phyloP scores from a whole-genome alignment of 805 yeast species.

The Isabelozyma gotoi region DNA sequence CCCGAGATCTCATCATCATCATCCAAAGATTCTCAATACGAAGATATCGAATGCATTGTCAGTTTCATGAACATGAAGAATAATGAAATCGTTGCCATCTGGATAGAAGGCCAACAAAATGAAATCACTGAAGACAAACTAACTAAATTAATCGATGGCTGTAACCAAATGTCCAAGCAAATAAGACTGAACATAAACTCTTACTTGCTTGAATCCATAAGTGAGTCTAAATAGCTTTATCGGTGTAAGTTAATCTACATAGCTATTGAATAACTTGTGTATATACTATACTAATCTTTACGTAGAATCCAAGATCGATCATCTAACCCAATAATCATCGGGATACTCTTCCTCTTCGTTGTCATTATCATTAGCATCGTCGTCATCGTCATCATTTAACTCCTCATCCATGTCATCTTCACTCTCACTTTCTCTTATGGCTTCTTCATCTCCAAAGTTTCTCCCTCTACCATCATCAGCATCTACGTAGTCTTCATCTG shows the following conservation, averaged over 20 bases:
- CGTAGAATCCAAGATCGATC: background rate
- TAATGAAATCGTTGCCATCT: conserved; percentile 59
- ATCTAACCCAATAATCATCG: conserved; percentile 10
- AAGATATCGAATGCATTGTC: conserved; percentile 32
- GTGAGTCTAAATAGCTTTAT: background rate
- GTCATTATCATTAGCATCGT: conserved; percentile 15
- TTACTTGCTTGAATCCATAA: conserved; percentile 28
- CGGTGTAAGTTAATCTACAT: too few species aligned
- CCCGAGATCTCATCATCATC: conserved; percentile 9
- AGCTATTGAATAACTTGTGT: too few species aligned
- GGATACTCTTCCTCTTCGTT: conserved; percentile 10
- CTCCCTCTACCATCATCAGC: conserved; percentile 6
- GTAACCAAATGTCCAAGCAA: conserved; percentile 43
- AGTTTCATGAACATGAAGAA: conserved; percentile 55
- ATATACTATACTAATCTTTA: too few species aligned
- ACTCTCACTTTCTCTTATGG: conserved; percentile 1
- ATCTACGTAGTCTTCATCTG: conserved; percentile 17
- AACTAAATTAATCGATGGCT: conserved; percentile 36
- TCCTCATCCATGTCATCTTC: conserved; percentile 10
- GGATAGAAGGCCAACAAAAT: conserved; percentile 40
- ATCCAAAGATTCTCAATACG: conserved; percentile 7
- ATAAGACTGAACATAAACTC: conserved; percentile 47
- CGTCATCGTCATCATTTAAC: conserved; percentile 8
- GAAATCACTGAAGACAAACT: conserved; percentile 21
- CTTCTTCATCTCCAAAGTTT: background rate